Evolutionary conservation across 1,139 yeast genomes (phyloP), one percentile per base, ranked within the genome.

Genomic region (Taphrina communis): DNA sequence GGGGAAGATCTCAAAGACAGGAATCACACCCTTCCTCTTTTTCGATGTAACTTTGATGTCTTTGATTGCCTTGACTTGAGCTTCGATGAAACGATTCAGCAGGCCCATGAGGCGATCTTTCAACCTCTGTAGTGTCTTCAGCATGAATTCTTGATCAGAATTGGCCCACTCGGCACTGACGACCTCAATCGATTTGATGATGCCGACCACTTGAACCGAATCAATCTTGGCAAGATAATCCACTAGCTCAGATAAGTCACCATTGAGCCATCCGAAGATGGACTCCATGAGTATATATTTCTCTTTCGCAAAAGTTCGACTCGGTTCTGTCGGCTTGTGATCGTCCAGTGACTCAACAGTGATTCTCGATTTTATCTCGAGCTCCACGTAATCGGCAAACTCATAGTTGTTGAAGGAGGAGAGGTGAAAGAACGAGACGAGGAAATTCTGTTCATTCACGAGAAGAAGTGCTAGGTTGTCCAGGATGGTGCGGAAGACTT

Each of bases 141-240:
- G 81, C 46, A 88, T 78, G 73, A 84, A 90, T 72, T 90, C 97
- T 75, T 88, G 93, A 76, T 87, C 85, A 1, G 88, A 81, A 1
- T 84, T 79, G 35, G 82, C 82, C 44, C 83, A 75, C 25, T 76
- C 76, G 42, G 73, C 73, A 7, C 78, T 76, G 17, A 79, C 76
- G 7, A 78, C 72, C 68, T 84, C 86, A 17, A 84, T 71, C 56
- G 80, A 76, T 1, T 81, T 73, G 61, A 84, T 73, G 1, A 84
- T 74, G 3, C 80, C 80, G 1, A 87, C 85, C 14, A 80, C 77
- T 59, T 80, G 79, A 25, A 82, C 75, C 51, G 79, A 78, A 58
- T 80, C 80, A 14, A 75, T 74, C 72, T 80, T 81, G 51, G 80
- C 73, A 3, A 77, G 70, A 1, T 75, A 73, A 6, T 77, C 78